Base-by-base conservation (phyloP, 352 stramenopile species). In the Hyaloperonospora arabidopsidis region DNA sequence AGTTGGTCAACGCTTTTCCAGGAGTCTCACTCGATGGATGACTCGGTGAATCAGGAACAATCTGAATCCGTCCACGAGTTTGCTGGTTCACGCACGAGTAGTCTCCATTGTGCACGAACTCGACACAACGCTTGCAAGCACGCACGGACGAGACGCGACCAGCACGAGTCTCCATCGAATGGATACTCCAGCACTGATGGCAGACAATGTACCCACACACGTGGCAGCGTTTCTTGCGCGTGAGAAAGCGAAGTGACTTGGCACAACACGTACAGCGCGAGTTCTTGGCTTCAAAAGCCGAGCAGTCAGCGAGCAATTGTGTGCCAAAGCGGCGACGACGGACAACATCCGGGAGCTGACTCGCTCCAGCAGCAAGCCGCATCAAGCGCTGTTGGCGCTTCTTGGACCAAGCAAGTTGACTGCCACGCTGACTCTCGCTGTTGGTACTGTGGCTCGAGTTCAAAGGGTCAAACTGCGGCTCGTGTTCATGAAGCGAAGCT, bases 231-330 rank as follows among this genome's bases (percentile, higher is more conserved):
- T 68, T 73, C 53, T 76, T 72, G 11, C 54, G 59, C 1, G 57
- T 52, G 23, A 68, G 55, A n/a, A 72, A 45, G 4, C 52, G 59
- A 8, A 87, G 54, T 17, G 61, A 72, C 52, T 75, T 79, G 11
- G 68, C 72, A 35, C 79, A 89, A 54, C 69, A 77, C 23, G 78
- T 74, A 46, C 79, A 89, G 22, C 63, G 67, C 5, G 62, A 58
- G 61, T 86, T 89, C 14, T 59, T 75, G 5, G 67, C 63, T 11
- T 75, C 57, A 44, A 86, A 69, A 0, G 70, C 45, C n/a, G 51
- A 61, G 32, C 54, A 65, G 55, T 87, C 65, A 0, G 77, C 68
- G 1, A 89, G 66, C 32, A 67, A 65, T 52, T 87, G 79, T 4
- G 68, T 63, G 17, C 74, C 76, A 25, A 89, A 72, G 6, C 79